Evolutionary conservation across 768 basidiomycete species (phyloP), one percentile per base, ranked within the genome.

Genomic region (Inosperma sp.): DNA sequence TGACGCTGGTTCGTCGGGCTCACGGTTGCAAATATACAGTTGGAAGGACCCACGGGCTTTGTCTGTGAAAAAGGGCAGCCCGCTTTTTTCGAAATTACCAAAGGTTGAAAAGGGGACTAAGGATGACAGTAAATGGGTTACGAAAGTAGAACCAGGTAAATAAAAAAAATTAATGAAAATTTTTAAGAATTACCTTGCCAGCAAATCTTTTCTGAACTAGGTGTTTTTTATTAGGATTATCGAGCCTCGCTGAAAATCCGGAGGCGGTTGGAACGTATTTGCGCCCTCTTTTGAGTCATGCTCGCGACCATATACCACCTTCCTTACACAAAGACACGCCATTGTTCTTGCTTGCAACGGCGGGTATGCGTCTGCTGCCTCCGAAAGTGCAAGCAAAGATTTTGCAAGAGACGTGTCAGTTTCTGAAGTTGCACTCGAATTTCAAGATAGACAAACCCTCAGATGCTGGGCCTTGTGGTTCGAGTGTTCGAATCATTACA

Each of bases 1-100:
- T 68, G 96, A 99, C 74, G 96, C 96, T 64, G 96, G 96, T 54
- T 96, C 93, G 65, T 97, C 93, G 19, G 96, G 96, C 23, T 97
- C 95, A 4, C 76, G 96, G 48, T 73, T 97, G 29, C 94, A 97
- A 67, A 92, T 98, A 59, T 98, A 99, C 72, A 93, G 90, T 66
- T 99, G 95, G 96, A 80, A 80, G 56, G 86, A 97, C 65, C 86
- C 94, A 17, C 76, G 80, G 50, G 65, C 75, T 7, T 61, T 74
- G 14, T 58, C 57, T 3, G 73, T 83, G 36, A 73, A 77, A 14
- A 74, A 79, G 49, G 74, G 80, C 51, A 73, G 77, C 42, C 73
- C 72, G 14, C 75, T 80, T 6, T 71, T 76, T 8, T 72, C 79
- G 53, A 70, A 73, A 3, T 69, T 98, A 37, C 93, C 93, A 12